Conservation (phyloP, 768 basidiomycete species). For the Leccinum imitatum region DNA sequence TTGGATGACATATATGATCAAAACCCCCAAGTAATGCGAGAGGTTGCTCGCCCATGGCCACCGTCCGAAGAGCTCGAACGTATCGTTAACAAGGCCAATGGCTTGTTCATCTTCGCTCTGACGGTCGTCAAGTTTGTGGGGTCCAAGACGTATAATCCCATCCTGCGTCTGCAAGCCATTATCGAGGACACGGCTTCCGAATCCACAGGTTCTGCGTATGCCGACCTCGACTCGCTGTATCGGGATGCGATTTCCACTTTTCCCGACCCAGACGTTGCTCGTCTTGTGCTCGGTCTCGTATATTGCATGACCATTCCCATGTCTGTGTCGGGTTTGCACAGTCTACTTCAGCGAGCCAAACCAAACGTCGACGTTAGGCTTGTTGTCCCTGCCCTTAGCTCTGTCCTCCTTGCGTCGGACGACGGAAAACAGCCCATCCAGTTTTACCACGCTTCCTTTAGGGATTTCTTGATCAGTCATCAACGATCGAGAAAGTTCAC, state of each 20-base stretch:
- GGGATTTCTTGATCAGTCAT: slow-evolving; percentile 16
- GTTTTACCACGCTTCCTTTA: slow-evolving; percentile 13
- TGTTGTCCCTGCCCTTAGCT: slow-evolving; percentile 20
- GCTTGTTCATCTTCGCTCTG: slow-evolving; percentile 30
- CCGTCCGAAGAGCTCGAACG: slow-evolving; percentile 20
- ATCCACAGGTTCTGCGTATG: slow-evolving; percentile 8
- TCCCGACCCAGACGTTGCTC: slow-evolving; percentile 16
- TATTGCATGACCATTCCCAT: slow-evolving; percentile 18
- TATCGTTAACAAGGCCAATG: slow-evolving; percentile 18
- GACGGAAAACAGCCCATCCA: slow-evolving; percentile 17
- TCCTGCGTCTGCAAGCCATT: slow-evolving; percentile 14
- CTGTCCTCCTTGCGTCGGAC: slow-evolving; percentile 15
- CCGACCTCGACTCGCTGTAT: slow-evolving; percentile 18
- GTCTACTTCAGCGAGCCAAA: slow-evolving; percentile 10
- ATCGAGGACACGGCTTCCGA: slow-evolving; percentile 10
- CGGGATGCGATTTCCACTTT: slow-evolving; percentile 15
- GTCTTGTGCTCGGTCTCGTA: slow-evolving; percentile 20
- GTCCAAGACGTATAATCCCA: slow-evolving; percentile 19
- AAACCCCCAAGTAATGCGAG: slow-evolving; percentile 15
- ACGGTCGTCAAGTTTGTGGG: slow-evolving; percentile 30
- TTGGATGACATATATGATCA: slow-evolving; percentile 12
- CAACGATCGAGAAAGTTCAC: slow-evolving; percentile 15
- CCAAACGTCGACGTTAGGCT: slow-evolving; percentile 18
- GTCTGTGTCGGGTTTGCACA: slow-evolving; percentile 10
- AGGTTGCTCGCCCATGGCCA: slow-evolving; percentile 21